Evolutionary conservation across 1,284 basidiomycete species (phyloP).

Genomic region (Marasmius tenuissimus): DNA sequence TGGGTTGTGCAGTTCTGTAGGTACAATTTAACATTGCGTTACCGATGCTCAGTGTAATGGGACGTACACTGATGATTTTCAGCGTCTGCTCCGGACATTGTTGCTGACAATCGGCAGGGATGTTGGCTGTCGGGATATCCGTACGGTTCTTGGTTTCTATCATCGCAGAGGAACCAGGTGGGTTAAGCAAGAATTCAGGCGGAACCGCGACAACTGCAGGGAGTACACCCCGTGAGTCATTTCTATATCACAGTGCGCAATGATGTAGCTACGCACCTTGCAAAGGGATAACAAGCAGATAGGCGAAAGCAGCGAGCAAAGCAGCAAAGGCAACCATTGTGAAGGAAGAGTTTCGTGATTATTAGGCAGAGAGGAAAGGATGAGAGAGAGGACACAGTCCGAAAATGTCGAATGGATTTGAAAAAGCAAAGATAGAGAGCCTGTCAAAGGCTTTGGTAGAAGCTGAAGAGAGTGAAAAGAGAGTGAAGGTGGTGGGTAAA

Average conservation of each 20-base stretch:
- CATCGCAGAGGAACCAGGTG: not conserved
- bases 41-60: not conserved
- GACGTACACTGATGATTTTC: not conserved
- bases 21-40: not conserved
- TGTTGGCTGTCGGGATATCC: not conserved
- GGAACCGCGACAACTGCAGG: not conserved
- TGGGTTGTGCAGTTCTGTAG: not conserved
- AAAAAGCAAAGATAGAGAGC: not conserved
- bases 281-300: not conserved
- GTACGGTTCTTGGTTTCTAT: not conserved
- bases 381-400: not conserved
- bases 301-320: not conserved
- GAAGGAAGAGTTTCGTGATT: not conserved
- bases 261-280: not conserved
- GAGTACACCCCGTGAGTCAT: not conserved
- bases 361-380: not conserved
- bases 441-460: not conserved
- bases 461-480: not conserved
- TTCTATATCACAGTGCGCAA: not conserved
- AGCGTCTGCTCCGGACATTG: not conserved
- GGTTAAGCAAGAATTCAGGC: not conserved
- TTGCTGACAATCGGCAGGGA: not conserved
- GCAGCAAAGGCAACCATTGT: not conserved
- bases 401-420: not conserved
- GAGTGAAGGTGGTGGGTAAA: not conserved